phyloP scores from a whole-genome alignment of 208 protist genomes.

The Trypanosoma rangeli region DNA sequence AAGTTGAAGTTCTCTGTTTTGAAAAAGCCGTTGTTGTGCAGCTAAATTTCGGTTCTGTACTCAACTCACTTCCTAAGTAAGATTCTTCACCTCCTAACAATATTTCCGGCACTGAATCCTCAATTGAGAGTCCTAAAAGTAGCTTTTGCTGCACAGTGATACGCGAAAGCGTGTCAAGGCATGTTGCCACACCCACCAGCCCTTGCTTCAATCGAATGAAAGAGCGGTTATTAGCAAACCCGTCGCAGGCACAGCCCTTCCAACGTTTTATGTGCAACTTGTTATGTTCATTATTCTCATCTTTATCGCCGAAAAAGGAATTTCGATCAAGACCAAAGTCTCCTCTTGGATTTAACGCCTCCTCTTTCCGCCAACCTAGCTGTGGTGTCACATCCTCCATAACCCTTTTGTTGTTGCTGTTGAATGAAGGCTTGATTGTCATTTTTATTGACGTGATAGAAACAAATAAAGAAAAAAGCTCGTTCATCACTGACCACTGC shows the following conservation, averaged over 20 bases:
- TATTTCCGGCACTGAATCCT: background rate
- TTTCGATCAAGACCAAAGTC: background rate
- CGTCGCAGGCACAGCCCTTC: background rate
- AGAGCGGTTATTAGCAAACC: background rate
- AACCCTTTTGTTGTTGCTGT: background rate
- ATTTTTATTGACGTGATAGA: background rate
- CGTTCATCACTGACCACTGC: background rate
- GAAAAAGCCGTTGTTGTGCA: background rate
- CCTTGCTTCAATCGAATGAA: background rate
- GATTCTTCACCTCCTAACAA: background rate
- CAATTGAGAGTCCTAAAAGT: constrained; percentile 2
- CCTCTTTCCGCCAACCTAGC: background rate
- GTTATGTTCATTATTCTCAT: background rate
- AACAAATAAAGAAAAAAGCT: background rate
- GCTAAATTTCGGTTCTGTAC: background rate
- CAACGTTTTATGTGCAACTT: background rate
- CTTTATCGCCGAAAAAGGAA: background rate
- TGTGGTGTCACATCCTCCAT: background rate
- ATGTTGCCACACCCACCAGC: background rate
- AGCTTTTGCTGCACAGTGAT: constrained; percentile 8
- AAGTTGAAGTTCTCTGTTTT: background rate
- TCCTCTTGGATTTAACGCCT: background rate
- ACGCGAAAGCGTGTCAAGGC: background rate
- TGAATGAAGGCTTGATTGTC: background rate
- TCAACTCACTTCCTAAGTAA: background rate